A percentile compares a stretch with the other conserved stretches of the same genome.
Evolutionary conservation across 75 land plant genomes (phyloP).

Genomic region (Pseudotsuga menziesii): DNA sequence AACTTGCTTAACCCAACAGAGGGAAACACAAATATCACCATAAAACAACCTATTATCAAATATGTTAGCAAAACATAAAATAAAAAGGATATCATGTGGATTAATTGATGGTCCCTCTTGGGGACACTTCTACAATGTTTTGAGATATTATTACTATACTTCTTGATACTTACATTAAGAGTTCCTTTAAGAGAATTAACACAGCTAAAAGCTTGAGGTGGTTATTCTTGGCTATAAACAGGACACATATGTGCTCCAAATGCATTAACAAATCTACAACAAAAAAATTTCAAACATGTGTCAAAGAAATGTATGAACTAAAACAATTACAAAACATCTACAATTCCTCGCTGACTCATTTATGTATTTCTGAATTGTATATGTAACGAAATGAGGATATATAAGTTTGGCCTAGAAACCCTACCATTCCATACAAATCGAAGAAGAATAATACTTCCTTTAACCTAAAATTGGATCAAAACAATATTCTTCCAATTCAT

Average conservation of each 20-base stretch:
- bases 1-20: too few species aligned
- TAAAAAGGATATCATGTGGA: too few species aligned
- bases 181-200: conserved; percentile 93
- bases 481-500: too few species aligned
- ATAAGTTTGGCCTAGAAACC: not conserved
- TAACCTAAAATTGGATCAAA: not conserved
- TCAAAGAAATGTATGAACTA: not conserved
- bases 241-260: conserved; percentile 83
- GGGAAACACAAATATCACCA: too few species aligned
- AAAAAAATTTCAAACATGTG: not conserved
- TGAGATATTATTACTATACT: too few species aligned
- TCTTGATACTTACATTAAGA: conserved; percentile 64
- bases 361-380: not conserved
- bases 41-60: too few species aligned
- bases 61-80: too few species aligned
- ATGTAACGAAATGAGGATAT: not conserved
- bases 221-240: conserved; percentile 89
- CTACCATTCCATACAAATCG: not conserved
- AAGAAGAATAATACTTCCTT: not conserved
- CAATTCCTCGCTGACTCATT: not conserved
- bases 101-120: too few species aligned
- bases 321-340: not conserved
- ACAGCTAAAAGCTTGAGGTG: conserved; percentile 92
- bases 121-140: too few species aligned
- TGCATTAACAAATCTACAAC: conserved; percentile 74